Percentiles rank a stretch among this genome's conserved stretches.
Conservation (phyloP, 805 yeast species). For the Kazachstania taianensis region DNA sequence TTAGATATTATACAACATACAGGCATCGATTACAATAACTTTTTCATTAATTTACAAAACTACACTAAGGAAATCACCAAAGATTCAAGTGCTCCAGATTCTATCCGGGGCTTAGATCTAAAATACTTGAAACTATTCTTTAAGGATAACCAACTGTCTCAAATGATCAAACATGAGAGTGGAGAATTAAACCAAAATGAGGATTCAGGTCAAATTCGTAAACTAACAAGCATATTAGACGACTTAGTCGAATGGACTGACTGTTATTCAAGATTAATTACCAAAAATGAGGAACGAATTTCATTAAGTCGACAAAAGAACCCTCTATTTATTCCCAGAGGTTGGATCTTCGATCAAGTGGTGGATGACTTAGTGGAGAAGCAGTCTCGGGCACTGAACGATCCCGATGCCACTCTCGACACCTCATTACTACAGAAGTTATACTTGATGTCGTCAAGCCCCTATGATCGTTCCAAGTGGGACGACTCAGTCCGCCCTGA, state of each 20-base stretch:
- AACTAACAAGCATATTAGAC: conserved; percentile 32
- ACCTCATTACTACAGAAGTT: conserved; percentile 46
- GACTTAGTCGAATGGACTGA: conserved; percentile 44
- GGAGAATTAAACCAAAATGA: conserved; percentile 10
- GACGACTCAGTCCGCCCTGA: conserved; percentile 45
- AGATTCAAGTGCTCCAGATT: conserved; percentile 14
- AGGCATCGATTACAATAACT: conserved; percentile 68
- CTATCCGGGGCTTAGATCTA: conserved; percentile 14
- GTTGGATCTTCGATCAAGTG: conserved; percentile 81
- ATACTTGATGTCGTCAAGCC: conserved; percentile 61
- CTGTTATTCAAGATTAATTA: conserved; percentile 36
- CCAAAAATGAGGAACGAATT: conserved; percentile 32
- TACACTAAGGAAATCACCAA: conserved; percentile 32
- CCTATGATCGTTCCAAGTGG: conserved; percentile 62
- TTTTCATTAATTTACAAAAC: conserved; percentile 56
- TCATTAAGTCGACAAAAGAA: conserved; percentile 40
- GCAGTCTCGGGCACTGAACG: conserved; percentile 35
- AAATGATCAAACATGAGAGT: too few relatives aligned
- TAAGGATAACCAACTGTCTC: conserved; percentile 9
- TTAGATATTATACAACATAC: conserved; percentile 50
- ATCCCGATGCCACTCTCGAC: conserved; percentile 15
- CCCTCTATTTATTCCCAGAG: conserved; percentile 75
- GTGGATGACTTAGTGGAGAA: conserved; percentile 46
- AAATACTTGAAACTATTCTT: conserved; percentile 15
- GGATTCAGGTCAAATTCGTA: conserved; percentile 29